Base-by-base conservation (phyloP, 352 stramenopile genomes). In the Aphanomyces astaci region DNA sequence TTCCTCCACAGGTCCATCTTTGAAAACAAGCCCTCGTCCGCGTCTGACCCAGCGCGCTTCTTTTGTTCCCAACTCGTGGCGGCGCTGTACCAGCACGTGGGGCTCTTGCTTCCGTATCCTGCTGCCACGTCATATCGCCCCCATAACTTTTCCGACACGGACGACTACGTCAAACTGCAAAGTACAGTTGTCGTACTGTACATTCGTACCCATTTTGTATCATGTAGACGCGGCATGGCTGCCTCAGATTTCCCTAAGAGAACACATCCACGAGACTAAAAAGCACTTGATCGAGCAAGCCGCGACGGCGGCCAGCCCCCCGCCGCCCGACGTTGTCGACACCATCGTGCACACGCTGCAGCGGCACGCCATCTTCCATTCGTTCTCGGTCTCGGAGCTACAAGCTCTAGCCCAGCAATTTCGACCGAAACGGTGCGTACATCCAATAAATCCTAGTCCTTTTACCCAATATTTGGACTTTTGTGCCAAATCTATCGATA, bases 21-120 rank as follows among this genome's bases (percentile, higher is more conserved):
- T 67, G 85, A 92, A 74, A 95, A 94, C 69, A 81, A 86, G 28
- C 74, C 84, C 25, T 69, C 69, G 15, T 72, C 79, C 36, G 71
- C 79, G 19, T 57, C 64, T 7, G 73, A 76, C 11, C 69, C 72
- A 46, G 75, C 71, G 60, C 90, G 90, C 56, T 83, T 87, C 74
- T 94, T 93, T 66, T 95, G 87, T 74, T 92, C 85, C 39, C 84
- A 95, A 66, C 73, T 95, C 31, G 81, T 89, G 9, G 85, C 87
- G 0, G 75, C 76, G 1, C 66, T 95, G 48, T 95, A 94, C 66
- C 87, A 95, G 69, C 80, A 92, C 33, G 65, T 95, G 1, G 84
- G 82, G 2, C 55, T 94, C 10, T 59, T 95, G 43, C 64, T 94
- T 53, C 85, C 81, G 32, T 95, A 95, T 56, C 87, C 87, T 45